Base-by-base conservation (phyloP, 1,284 basidiomycete genomes). In the Trametes pubescens region DNA sequence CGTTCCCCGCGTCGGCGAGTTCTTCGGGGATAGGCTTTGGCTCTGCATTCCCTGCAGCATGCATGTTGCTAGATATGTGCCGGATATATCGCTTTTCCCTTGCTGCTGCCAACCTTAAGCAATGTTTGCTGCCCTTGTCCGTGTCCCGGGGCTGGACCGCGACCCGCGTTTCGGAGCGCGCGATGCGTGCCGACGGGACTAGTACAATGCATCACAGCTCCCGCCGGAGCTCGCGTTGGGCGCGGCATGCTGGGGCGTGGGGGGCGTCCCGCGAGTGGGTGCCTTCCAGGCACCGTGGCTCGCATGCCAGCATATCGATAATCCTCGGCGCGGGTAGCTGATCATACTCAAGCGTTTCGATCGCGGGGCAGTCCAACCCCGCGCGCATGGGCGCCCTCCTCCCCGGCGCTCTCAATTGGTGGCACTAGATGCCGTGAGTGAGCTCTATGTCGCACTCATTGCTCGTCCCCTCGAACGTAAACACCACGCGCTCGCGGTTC, bases 401-500 rank as follows among this genome's bases (percentile, higher is more conserved):
- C 37, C 37, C 37, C 37, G 11, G 37, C 37, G 37, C 37, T 38
- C 10, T 32, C 37, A 13, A 13, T 38, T 2, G 40, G 2, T n/a
- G 18, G 40, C 16, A 7, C 40, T 43, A 3, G 37, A 16, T 16
- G 37, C 37, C 37, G 10, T 11, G 11, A 13, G 37, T 38, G 14
- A 18, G 14, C 48, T 34, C 48, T n/a, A 16, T 16, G 32, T 32
- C 29, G 29, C 29, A 32, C 29, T 4, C 35, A 38, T 40, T 13
- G 7, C 26, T n/a, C 11, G 11, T 40, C 38, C 53, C 53, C 53
- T 55, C 53, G 40, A 55, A 54, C 52, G 37, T n/a, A 26, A 54
- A 43, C 21, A 24, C 21, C 53, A 44, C 40, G 53, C 47, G 10
- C 18, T 16, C 18, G 11, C 14, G 47, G 16, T 48, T 48, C 24